These are phyloP conservation scores for Colletotrichum sp. DNA, from an alignment of 2,329 filamentous ascomycete genomes.

Conservation along the genomic window DNA sequence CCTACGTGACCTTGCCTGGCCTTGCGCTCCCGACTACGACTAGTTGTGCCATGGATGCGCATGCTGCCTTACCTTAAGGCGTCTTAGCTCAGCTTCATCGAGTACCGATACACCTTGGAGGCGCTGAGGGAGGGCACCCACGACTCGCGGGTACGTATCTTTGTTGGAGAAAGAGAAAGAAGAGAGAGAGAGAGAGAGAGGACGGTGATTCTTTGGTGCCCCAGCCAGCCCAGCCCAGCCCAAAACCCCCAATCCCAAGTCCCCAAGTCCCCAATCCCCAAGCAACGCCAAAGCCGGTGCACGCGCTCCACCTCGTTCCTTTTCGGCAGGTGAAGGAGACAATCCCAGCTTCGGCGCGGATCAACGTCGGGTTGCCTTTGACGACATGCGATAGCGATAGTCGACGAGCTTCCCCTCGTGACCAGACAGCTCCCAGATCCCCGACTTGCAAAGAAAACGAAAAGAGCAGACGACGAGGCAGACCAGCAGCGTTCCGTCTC, in stretches of 20 bases:
- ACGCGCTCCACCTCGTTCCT: neutral
- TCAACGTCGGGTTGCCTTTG: slow-evolving; percentile 19
- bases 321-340: slow-evolving; percentile 14
- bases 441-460: neutral
- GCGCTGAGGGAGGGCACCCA: neutral
- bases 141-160: neutral
- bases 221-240: neutral
- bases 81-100: neutral
- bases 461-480: neutral
- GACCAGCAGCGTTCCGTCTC: neutral
- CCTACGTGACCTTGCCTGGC: neutral
- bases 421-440: neutral
- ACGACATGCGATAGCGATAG: slow-evolving; percentile 20
- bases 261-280: neutral
- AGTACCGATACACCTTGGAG: neutral
- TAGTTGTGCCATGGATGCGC: neutral
- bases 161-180: neutral
- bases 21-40: neutral
- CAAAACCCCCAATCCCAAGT: neutral
- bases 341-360: slow-evolving; percentile 19
- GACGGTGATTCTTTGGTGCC: neutral
- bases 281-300: neutral
- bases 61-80: neutral
- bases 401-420: neutral
- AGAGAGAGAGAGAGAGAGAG: neutral